A percentile compares a stretch with the other conserved stretches of the same genome.
phyloP scores from a whole-genome alignment of 2,329 filamentous ascomycete species.

The Cucurbitaria berberidis region DNA sequence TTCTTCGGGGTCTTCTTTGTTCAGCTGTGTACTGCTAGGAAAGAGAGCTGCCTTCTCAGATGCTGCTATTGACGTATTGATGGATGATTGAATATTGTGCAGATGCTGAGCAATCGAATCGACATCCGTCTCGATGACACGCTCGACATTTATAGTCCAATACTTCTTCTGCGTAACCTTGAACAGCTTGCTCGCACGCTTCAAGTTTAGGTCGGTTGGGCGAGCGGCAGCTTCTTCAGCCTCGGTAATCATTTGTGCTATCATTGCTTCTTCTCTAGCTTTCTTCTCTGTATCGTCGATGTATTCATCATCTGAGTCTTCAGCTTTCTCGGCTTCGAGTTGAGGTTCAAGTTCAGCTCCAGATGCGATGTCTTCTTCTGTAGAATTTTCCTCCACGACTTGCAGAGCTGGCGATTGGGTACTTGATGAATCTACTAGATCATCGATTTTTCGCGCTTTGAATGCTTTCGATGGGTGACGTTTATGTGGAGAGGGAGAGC shows the following conservation, averaged over 20 bases:
- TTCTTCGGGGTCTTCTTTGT: slow-evolving; percentile 70
- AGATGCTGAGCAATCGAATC: slow-evolving; percentile 42
- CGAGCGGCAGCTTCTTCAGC: slow-evolving; percentile 54
- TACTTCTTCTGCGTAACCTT: slow-evolving; percentile 65
- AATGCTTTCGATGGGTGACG: slow-evolving; percentile 10
- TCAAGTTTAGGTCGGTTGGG: slow-evolving; percentile 52
- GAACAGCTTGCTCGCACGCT: slow-evolving; percentile 58
- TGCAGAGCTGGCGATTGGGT: slow-evolving; percentile 3
- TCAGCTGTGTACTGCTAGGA: slow-evolving; percentile 22
- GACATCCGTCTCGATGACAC: slow-evolving; percentile 52
- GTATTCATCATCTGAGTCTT: slow-evolving; percentile 53
- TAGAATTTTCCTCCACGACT: slow-evolving; percentile 3
- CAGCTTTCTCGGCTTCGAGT: slow-evolving; percentile 1
- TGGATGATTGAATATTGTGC: slow-evolving; percentile 19
- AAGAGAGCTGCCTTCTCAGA: slow-evolving; percentile 33
- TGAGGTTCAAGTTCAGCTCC: slow-evolving; percentile 7
- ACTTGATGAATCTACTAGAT: slow-evolving; percentile 23
- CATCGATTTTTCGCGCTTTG: slow-evolving; percentile 22
- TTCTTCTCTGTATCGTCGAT: slow-evolving; percentile 65
- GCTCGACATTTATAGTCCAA: slow-evolving; percentile 62
- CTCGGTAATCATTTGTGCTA: slow-evolving; percentile 54
- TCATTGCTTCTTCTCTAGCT: slow-evolving; percentile 53
- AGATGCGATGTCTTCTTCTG: slow-evolving; percentile 5
- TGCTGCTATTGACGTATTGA: slow-evolving; percentile 52
- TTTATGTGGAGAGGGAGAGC: slow-evolving; percentile 24